Conservation (phyloP, 495 filamentous ascomycete species). For the Melanomma pulvis-pyrius region DNA sequence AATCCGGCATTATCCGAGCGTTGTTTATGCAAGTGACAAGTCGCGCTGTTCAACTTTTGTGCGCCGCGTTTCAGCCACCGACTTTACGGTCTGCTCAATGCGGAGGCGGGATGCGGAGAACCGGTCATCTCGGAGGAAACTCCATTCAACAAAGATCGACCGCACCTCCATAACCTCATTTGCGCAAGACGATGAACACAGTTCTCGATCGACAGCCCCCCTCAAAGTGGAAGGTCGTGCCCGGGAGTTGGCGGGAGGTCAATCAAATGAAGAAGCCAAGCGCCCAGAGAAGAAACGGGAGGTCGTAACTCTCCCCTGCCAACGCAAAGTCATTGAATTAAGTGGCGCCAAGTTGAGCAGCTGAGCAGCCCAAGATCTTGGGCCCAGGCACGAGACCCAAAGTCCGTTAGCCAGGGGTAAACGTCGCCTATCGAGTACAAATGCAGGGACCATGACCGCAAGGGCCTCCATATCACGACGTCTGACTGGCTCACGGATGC, state of each 20-base stretch:
- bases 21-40: too few species aligned
- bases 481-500: not conserved
- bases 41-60: too few species aligned
- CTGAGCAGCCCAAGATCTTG: not conserved
- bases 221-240: not conserved
- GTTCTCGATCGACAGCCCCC: too few species aligned
- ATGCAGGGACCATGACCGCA: not conserved
- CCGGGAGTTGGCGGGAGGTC: not conserved
- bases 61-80: too few species aligned
- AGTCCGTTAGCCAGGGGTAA: constrained; percentile 1
- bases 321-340: not conserved
- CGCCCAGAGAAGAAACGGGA: too few species aligned
- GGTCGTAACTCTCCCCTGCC: too few species aligned
- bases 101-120: not conserved
- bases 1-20: too few species aligned
- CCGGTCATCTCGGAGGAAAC: not conserved
- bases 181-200: too few species aligned
- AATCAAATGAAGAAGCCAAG: too few species aligned
- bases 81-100: not conserved
- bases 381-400: not conserved
- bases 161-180: too few species aligned
- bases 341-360: not conserved
- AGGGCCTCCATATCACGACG: not conserved
- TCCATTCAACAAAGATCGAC: too few species aligned
- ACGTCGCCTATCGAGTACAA: not conserved